These are phyloP conservation scores for Alternaria sp. DNA, from an alignment of 2,329 filamentous ascomycete species.

Conservation along the genomic window DNA sequence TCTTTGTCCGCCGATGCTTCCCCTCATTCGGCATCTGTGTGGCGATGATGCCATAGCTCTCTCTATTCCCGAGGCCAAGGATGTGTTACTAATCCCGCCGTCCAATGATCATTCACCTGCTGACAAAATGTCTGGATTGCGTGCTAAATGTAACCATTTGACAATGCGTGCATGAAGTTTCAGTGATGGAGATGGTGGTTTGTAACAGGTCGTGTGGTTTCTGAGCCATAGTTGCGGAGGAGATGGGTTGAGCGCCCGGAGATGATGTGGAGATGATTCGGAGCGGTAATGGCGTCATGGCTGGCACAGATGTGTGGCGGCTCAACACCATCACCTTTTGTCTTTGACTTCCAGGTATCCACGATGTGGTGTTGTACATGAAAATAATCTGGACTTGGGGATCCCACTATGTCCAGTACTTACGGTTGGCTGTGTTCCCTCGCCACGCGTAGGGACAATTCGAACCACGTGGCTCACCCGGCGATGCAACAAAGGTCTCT, in stretches of 20 bases:
- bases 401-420: neutral
- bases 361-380: neutral
- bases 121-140: conserved; percentile 43
- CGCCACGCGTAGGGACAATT: neutral
- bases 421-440: neutral
- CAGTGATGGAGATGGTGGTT: conserved; percentile 9
- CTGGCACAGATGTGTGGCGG: too few relatives aligned
- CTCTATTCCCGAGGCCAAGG: conserved; percentile 37
- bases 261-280: conserved; percentile 8
- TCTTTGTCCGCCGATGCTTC: conserved; percentile 19
- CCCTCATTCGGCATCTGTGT: conserved; percentile 31
- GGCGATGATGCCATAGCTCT: conserved; percentile 48
- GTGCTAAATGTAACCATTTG: conserved; percentile 24
- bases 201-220: conserved; percentile 13
- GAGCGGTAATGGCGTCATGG: conserved; percentile 5
- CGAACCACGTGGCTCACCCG: neutral
- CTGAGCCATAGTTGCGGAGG: neutral
- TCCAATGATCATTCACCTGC: conserved; percentile 29
- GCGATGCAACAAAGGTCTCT: neutral
- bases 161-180: neutral
- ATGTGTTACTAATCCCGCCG: conserved; percentile 40
- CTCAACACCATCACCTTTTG: neutral
- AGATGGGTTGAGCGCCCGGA: conserved; percentile 2
- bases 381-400: neutral
- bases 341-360: neutral